These are phyloP conservation scores for Dovyalis caffra DNA, from an alignment of 345 rosid species.

Conservation along the genomic window DNA sequence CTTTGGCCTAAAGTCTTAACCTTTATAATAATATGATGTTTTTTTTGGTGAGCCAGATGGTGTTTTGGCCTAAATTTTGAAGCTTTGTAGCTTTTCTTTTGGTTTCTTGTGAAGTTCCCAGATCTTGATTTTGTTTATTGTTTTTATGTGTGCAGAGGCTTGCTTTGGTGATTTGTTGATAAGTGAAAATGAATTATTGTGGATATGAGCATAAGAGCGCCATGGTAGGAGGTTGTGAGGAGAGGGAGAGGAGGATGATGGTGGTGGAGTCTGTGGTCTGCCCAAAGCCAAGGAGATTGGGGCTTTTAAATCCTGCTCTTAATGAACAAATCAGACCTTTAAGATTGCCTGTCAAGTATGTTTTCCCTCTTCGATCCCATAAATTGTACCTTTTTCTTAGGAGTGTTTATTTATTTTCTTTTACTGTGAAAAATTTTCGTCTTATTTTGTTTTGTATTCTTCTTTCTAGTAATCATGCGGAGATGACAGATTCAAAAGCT, in stretches of 20 bases:
- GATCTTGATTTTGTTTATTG: neutral
- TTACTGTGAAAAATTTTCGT: neutral
- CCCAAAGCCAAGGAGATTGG: slow-evolving; percentile 58
- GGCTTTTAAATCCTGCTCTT: slow-evolving; percentile 34
- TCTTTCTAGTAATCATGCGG: slow-evolving; percentile 34
- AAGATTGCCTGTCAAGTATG: slow-evolving; percentile 33
- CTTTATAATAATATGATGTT: neutral
- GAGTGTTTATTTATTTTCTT: neutral
- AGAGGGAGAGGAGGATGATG: slow-evolving; percentile 27
- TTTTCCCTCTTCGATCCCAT: no score
- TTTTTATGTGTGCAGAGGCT: neutral
- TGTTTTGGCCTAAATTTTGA: neutral
- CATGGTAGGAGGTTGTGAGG: slow-evolving; percentile 42
- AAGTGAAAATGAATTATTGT: slow-evolving; percentile 22
- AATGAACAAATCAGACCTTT: slow-evolving; percentile 23
- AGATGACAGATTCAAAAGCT: slow-evolving; percentile 49
- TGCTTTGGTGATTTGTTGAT: slow-evolving; percentile 9
- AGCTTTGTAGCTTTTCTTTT: neutral
- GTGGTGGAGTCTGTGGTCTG: slow-evolving; percentile 45
- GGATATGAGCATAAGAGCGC: slow-evolving; percentile 35
- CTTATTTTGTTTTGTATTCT: neutral
- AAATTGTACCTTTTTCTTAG: neutral
- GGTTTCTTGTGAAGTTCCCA: neutral
- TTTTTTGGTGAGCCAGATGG: neutral
- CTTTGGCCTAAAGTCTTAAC: neutral